Percentiles rank a stretch among this genome's conserved stretches.
Evolutionary conservation across 495 filamentous ascomycete species (phyloP).

Genomic region (Bathelium albidoporum): DNA sequence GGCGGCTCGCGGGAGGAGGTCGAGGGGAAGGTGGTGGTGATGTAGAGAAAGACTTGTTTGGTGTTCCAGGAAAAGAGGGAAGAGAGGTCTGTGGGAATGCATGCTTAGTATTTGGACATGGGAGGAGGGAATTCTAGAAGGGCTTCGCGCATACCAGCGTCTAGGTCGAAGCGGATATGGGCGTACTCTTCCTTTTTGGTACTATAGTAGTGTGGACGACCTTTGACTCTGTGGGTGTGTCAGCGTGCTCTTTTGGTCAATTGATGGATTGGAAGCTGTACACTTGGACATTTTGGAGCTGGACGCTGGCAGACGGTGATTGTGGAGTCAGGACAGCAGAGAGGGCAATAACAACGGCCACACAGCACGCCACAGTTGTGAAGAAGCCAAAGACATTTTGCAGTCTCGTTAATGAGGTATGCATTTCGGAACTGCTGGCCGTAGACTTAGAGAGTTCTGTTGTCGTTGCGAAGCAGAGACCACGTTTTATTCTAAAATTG

Average conservation of each 20-base stretch:
- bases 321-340: conserved; percentile 67
- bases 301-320: conserved; percentile 51
- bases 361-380: conserved; percentile 79
- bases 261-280: conserved; percentile 36
- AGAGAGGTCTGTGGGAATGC: conserved; percentile 51
- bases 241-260: conserved; percentile 5
- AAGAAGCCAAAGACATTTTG: conserved; percentile 98
- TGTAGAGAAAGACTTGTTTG: conserved; percentile 96
- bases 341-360: conserved; percentile 66
- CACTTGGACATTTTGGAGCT: conserved; percentile 76
- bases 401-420: conserved; percentile 68
- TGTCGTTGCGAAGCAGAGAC: not conserved
- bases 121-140: not conserved
- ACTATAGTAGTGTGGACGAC: conserved; percentile 88
- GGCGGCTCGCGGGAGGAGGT: conserved; percentile 34
- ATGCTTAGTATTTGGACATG: conserved; percentile 2
- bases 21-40: conserved; percentile 76
- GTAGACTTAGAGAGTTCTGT: not conserved
- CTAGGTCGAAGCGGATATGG: conserved; percentile 82
- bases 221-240: conserved; percentile 53
- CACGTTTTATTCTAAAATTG: too few relatives aligned
- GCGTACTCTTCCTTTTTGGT: conserved; percentile 89
- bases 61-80: conserved; percentile 99
- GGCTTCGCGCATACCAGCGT: conserved; percentile 44
- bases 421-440: conserved; percentile 48